Base-by-base conservation (phyloP, 768 basidiomycete genomes). In the Hypholoma fasciculare region DNA sequence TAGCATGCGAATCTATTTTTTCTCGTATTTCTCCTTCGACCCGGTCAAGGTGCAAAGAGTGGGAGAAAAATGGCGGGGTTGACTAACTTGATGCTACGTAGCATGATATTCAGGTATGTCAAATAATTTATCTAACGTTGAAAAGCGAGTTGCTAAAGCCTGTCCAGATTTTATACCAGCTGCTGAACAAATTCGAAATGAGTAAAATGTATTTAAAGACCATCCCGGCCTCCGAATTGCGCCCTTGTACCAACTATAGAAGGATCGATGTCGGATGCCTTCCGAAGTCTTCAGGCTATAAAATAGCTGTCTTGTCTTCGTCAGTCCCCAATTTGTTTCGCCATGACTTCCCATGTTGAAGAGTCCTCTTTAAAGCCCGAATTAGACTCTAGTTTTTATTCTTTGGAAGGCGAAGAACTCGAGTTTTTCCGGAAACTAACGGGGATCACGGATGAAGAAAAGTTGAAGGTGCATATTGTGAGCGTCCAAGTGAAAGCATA, bases 401-500 rank as follows among this genome's bases (percentile, higher is more conserved):
- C 60, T 27, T 56, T 74, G 14, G 39, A 57, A 19, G 27, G n/a
- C 16, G 69, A 71, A 2, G 72, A 73, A 43, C 59, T 69, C 11
- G 64, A 62, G 0, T 78, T 80, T 56, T 73, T 76, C 62, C 71
- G 76, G 56, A 19, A 56, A 2, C 59, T 70, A 42, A 79, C 76
- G 0, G 72, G 72, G 14, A 77, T 78, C 26, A 30, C 67, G 3
- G 71, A 77, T 50, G 71, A 76, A 2, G 63, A 69, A 7, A 68
- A 71, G 26, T 62, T 80, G 52, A 78, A 72, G 63, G 59, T 71
- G 13, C 78, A 80, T 62, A 72, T 80, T n/a, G 36, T 77, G 3
- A 56, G 55, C 0, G 71, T 77, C 7, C 78, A 78, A 57, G 61
- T 60, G 46, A 73, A 74, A 50, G 79, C 79, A 3, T 74, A 65